These are phyloP conservation scores for Boletus vinaceobasis DNA, from an alignment of 768 basidiomycete genomes.

Conservation along the genomic window DNA sequence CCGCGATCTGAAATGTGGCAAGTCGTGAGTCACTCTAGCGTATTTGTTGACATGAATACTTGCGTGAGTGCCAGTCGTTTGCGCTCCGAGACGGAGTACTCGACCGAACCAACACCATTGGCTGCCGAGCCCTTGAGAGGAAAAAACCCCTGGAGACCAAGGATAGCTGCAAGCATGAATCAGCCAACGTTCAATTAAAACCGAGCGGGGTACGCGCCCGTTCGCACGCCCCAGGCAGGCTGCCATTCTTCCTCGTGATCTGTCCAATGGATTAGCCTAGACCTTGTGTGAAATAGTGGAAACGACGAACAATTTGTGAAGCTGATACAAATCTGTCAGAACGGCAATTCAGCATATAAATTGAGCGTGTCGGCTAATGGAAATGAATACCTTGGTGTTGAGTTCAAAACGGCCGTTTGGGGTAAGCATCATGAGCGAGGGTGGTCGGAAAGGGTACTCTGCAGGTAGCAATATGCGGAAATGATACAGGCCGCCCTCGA, in stretches of 20 bases:
- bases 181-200: conserved; percentile 11
- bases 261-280: conserved; percentile 36
- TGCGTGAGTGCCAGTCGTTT: conserved; percentile 75
- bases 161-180: conserved; percentile 56
- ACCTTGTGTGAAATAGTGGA: conserved; percentile 17
- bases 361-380: conserved; percentile 12
- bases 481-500: conserved; percentile 94
- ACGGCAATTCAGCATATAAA: conserved; percentile 5
- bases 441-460: conserved; percentile 95
- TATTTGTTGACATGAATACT: conserved; percentile 31
- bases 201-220: conserved; percentile 49
- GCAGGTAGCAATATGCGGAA: conserved; percentile 87
- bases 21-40: conserved; percentile 8
- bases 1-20: conserved; percentile 53
- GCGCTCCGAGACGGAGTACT: conserved; percentile 70
- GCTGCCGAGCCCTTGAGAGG: conserved; percentile 86
- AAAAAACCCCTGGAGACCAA: conserved; percentile 87
- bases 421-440: conserved; percentile 93
- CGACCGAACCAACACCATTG: conserved; percentile 83
- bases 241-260: conserved; percentile 98
- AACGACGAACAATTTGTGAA: conserved; percentile 76
- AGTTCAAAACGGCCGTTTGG: conserved; percentile 97
- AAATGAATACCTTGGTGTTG: conserved; percentile 76
- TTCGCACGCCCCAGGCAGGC: conserved; percentile 97
- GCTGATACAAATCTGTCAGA: conserved; percentile 79